Percentiles rank a stretch among this genome's conserved stretches.
phyloP scores from a whole-genome alignment of 2,329 filamentous ascomycete genomes.

The Beauveria medogensis region DNA sequence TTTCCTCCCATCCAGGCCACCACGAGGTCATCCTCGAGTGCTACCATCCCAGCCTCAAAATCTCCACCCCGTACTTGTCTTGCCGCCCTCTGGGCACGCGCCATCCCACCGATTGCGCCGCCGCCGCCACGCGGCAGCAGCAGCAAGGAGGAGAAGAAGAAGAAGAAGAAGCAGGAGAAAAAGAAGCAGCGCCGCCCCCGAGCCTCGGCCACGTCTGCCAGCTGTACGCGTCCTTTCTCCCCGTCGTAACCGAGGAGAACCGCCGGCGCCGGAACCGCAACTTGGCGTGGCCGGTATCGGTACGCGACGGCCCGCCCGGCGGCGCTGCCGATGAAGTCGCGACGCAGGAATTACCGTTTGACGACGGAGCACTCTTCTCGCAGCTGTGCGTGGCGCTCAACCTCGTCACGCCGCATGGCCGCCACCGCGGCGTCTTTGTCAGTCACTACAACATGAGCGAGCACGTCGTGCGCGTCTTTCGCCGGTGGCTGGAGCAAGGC shows the following conservation, averaged over 20 bases:
- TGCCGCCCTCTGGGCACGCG: constrained; percentile 56
- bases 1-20: constrained; percentile 44
- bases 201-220: constrained; percentile 35
- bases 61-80: constrained; percentile 57
- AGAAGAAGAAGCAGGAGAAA: too few species aligned
- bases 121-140: neutral
- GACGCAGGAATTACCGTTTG: constrained; percentile 53
- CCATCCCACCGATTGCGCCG: constrained; percentile 22
- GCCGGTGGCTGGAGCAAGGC: constrained; percentile 55
- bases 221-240: constrained; percentile 65
- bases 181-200: too few species aligned
- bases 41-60: constrained; percentile 63
- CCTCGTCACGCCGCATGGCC: constrained; percentile 55
- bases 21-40: constrained; percentile 70
- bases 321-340: constrained; percentile 24
- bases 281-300: constrained; percentile 8
- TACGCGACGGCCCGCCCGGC: neutral
- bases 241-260: constrained; percentile 48
- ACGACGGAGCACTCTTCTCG: constrained; percentile 63
- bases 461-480: constrained; percentile 61
- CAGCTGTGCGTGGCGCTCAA: constrained; percentile 64
- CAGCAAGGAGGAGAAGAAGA: neutral
- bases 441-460: constrained; percentile 60
- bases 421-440: constrained; percentile 53
- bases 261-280: constrained; percentile 25